Evolutionary conservation across 306 rosid species (phyloP).

Genomic region (Lathyrus aphaca): DNA sequence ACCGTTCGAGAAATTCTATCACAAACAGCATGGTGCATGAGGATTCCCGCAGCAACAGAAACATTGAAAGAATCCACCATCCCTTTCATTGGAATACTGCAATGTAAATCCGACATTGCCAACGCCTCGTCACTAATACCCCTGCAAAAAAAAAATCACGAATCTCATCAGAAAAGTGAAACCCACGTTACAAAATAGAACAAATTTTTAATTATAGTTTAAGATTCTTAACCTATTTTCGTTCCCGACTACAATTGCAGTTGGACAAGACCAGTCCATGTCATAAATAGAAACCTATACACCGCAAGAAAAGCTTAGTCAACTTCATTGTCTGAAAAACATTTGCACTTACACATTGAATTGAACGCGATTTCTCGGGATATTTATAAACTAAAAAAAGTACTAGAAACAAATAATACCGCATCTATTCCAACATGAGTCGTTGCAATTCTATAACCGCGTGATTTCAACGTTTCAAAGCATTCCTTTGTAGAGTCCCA

Average conservation of each 20-base stretch:
- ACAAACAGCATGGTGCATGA: conserved; percentile 94
- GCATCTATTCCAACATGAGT: conserved; percentile 83
- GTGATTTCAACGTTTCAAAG: conserved; percentile 67
- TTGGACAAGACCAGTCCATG: conserved; percentile 90
- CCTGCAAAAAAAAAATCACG: conserved; percentile 51
- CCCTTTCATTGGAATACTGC: conserved; percentile 91
- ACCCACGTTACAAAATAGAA: conserved; percentile 7
- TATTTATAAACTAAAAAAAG: conserved; percentile 8
- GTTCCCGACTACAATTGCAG: conserved; percentile 87
- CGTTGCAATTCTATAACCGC: conserved; percentile 89
- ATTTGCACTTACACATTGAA: not conserved
- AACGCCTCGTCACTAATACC: conserved; percentile 87
- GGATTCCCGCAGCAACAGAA: conserved; percentile 94
- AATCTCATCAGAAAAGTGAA: conserved; percentile 1
- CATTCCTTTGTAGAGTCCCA: conserved; percentile 82
- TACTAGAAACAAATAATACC: conserved; percentile 50
- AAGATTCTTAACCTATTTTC: conserved; percentile 64
- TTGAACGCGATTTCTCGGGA: not conserved
- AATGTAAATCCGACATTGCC: conserved; percentile 81
- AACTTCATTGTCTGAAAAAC: conserved; percentile 16
- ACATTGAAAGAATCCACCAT: conserved; percentile 97
- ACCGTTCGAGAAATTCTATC: conserved; percentile 80
- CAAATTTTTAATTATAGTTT: not conserved
- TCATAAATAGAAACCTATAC: conserved; percentile 75
- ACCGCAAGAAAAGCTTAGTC: conserved; percentile 37